Evolutionary conservation across 345 rosid genomes (phyloP).

Genomic region (Balakata baccata): DNA sequence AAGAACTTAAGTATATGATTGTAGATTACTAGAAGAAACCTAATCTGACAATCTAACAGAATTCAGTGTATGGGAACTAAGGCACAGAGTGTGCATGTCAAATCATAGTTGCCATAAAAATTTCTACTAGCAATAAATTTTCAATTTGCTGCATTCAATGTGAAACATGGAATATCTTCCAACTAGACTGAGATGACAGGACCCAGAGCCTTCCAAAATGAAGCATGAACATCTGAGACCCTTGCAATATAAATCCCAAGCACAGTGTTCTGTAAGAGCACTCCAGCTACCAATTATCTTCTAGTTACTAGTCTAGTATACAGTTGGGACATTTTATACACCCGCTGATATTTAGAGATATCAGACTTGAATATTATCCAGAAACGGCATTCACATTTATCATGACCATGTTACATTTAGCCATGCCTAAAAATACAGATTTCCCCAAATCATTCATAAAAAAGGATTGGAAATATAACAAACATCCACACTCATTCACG

Average conservation of each 20-base stretch:
- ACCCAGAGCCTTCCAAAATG: neutral
- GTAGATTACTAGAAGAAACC: neutral
- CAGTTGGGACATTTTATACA: neutral
- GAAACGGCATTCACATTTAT: neutral
- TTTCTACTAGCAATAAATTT: neutral
- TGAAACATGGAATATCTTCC: neutral
- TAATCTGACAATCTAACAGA: neutral
- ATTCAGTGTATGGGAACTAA: neutral
- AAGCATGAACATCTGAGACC: neutral
- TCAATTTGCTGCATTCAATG: neutral
- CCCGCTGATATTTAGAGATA: neutral
- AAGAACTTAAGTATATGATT: neutral
- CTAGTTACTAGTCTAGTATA: neutral
- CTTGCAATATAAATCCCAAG: neutral
- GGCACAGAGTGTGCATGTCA: neutral
- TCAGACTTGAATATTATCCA: neutral
- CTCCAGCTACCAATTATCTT: neutral
- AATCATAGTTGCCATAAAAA: neutral
- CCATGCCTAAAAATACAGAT: neutral
- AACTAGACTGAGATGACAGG: neutral
- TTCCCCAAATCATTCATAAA: neutral
- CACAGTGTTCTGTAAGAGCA: neutral
- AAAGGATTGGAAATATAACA: neutral
- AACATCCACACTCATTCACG: neutral
- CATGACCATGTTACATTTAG: neutral